Evolutionary conservation across 176 grass and related monocot species (phyloP).

Genomic region (bread wheat (Triticum aestivum)): IWGSC_CS_RefSeq_v2.1 NC_057806.1:208048473-208048972

Average conservation of each 20-base stretch:
- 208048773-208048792: constrained; percentile 99
- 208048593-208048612: neutral
- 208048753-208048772: constrained; percentile 99
- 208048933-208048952: constrained; percentile 3
- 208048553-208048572: neutral
- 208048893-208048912: neutral
- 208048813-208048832: constrained; percentile 18
- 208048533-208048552: neutral
- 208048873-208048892: constrained; percentile 1
- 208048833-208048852: neutral
- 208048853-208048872: neutral
- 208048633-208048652: neutral
- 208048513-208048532: neutral
- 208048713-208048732: constrained; percentile 86
- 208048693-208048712: constrained; percentile 59
- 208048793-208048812: constrained; percentile 51
- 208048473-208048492: constrained; percentile 31
- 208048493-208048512: neutral
- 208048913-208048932: constrained; percentile 1
- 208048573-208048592: neutral
- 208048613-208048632: neutral
- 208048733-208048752: constrained; percentile 88
- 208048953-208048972: neutral
- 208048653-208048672: neutral
- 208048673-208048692: neutral